phyloP scores from a whole-genome alignment of 768 basidiomycete species.

The Lactifluus subvellereus region DNA sequence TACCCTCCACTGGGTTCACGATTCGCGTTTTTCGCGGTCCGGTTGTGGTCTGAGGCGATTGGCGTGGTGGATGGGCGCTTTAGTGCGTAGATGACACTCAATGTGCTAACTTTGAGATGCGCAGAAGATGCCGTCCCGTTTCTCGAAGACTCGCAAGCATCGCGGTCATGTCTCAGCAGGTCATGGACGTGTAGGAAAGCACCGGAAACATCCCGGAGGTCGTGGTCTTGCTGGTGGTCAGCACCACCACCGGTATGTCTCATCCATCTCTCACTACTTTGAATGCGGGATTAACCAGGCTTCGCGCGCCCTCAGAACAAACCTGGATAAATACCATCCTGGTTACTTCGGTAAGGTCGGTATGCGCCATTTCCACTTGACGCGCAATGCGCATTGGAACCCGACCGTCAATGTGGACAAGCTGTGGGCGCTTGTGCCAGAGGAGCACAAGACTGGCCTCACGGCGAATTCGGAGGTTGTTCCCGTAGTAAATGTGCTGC shows the following conservation, averaged over 20 bases:
- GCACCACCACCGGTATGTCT: slow-evolving; percentile 92
- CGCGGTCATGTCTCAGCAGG: slow-evolving; percentile 99
- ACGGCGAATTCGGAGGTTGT: slow-evolving; percentile 74
- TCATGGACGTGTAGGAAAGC: slow-evolving; percentile 99
- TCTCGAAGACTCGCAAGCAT: slow-evolving; percentile 98
- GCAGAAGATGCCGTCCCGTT: slow-evolving; percentile 86
- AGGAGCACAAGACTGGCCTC: slow-evolving; percentile 72
- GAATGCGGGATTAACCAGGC: background rate
- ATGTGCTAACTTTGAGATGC: slow-evolving; percentile 26
- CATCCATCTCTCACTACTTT: background rate
- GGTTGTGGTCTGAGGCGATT: slow-evolving; percentile 4
- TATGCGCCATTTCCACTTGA: slow-evolving; percentile 98
- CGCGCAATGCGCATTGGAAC: slow-evolving; percentile 85
- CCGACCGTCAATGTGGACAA: slow-evolving; percentile 99
- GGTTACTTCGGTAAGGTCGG: slow-evolving; percentile 99
- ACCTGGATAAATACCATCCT: slow-evolving; percentile 99
- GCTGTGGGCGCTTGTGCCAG: slow-evolving; percentile 87
- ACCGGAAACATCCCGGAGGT: slow-evolving; percentile 99
- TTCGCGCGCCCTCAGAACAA: slow-evolving; percentile 52
- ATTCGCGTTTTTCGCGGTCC: background rate
- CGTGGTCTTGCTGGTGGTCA: slow-evolving; percentile 99
- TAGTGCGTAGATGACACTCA: slow-evolving; percentile 22
- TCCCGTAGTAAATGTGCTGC: slow-evolving; percentile 88
- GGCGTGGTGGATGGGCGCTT: slow-evolving; percentile 48
- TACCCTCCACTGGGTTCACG: slow-evolving; percentile 10